Evolutionary conservation across 2,329 filamentous ascomycete genomes (phyloP).

Genomic region (Penicillium sp.): DNA sequence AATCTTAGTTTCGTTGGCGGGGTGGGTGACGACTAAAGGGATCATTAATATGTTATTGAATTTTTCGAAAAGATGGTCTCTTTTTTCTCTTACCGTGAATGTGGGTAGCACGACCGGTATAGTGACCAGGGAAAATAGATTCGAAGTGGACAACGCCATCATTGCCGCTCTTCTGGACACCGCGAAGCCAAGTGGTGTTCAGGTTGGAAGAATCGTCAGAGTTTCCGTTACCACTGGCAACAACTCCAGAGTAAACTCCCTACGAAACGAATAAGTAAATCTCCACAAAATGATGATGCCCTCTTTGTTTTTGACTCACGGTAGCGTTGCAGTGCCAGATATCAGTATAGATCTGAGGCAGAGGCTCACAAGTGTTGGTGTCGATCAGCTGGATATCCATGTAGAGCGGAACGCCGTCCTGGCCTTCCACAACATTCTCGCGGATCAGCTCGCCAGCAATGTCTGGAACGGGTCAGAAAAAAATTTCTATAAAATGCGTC

Average conservation of each 20-base stretch:
- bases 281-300: too few species aligned
- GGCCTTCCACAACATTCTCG: slow-evolving; percentile 40
- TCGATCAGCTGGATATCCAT: slow-evolving; percentile 48
- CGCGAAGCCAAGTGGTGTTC: slow-evolving; percentile 52
- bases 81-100: slow-evolving; percentile 34
- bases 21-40: slow-evolving; percentile 35
- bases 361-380: slow-evolving; percentile 47
- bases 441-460: slow-evolving; percentile 45
- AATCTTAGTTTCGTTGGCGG: slow-evolving; percentile 35
- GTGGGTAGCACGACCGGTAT: slow-evolving; percentile 43
- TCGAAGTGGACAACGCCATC: slow-evolving; percentile 50
- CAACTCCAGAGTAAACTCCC: slow-evolving; percentile 47
- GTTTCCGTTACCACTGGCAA: slow-evolving; percentile 43
- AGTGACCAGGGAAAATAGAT: slow-evolving; percentile 53
- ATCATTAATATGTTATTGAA: background rate
- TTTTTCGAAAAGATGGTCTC: background rate
- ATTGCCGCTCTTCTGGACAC: slow-evolving; percentile 47
- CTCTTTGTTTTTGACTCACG: slow-evolving; percentile 20
- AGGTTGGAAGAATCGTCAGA: slow-evolving; percentile 43
- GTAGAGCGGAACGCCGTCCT: slow-evolving; percentile 43
- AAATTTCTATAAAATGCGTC: too few species aligned
- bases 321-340: slow-evolving; percentile 50
- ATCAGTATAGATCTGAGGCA: slow-evolving; percentile 41
- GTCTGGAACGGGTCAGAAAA: slow-evolving; percentile 19
- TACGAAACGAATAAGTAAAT: slow-evolving; percentile 14